Evolutionary conservation across 257 asterid species (phyloP).

Genomic region (Nicotiana knightiana): DNA sequence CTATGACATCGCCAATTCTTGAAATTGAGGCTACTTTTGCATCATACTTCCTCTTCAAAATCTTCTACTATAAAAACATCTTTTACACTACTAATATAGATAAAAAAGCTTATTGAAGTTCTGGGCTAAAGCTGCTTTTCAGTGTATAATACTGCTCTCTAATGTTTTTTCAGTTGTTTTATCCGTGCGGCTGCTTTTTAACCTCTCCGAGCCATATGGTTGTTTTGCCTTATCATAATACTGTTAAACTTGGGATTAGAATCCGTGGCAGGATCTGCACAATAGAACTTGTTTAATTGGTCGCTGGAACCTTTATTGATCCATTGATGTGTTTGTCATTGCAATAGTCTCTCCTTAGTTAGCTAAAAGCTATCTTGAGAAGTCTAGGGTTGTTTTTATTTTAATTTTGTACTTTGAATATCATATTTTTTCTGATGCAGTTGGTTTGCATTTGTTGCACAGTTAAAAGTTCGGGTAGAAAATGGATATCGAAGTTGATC

Average conservation of each 20-base stretch:
- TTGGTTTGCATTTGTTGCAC: background rate
- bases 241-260: no score
- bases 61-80: background rate
- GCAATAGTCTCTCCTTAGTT: background rate
- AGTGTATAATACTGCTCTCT: background rate
- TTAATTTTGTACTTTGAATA: background rate
- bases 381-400: background rate
- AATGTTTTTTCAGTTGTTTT: background rate
- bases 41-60: background rate
- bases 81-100: background rate
- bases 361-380: background rate
- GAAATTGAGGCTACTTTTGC: background rate
- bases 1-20: background rate
- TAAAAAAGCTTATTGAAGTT: background rate
- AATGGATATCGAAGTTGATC: conserved; percentile 57
- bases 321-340: background rate
- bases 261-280: background rate
- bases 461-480: background rate
- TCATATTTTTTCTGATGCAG: background rate
- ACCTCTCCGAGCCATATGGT: no score
- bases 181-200: background rate
- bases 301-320: background rate
- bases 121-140: background rate
- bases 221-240: no score
- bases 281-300: background rate